Conservation (phyloP, 2,329 filamentous ascomycete species). For the Arthrobotrys conoides region DNA sequence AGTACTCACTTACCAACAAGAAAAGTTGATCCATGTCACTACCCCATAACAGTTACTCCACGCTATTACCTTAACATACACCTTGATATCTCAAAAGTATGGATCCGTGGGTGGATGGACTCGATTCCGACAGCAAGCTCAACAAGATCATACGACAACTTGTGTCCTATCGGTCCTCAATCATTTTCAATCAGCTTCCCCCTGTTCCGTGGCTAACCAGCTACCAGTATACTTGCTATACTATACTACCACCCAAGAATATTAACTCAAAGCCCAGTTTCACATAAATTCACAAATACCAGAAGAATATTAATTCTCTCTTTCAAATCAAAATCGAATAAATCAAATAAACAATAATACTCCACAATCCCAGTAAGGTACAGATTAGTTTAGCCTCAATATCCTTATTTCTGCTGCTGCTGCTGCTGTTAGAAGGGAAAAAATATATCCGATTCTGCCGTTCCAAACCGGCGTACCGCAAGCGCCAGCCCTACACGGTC, state of each 20-base stretch:
- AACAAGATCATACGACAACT: conserved; percentile 1
- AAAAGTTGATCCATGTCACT: too few species aligned
- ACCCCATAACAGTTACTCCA: too few species aligned
- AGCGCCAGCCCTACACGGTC: conserved; percentile 1
- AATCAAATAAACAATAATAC: too few species aligned
- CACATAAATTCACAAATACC: conserved; percentile 19
- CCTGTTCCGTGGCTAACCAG: not conserved
- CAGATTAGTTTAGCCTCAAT: conserved; percentile 1
- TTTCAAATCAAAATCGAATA: too few species aligned
- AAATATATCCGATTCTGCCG: conserved; percentile 7
- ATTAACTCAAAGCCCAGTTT: not conserved
- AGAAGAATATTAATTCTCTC: too few species aligned
- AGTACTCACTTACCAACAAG: too few species aligned
- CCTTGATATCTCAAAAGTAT: too few species aligned
- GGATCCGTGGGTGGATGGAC: too few species aligned
- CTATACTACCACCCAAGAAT: not conserved
- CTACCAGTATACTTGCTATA: not conserved
- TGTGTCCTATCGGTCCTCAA: conserved; percentile 3
- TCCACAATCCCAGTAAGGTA: too few species aligned
- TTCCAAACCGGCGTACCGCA: conserved; percentile 30
- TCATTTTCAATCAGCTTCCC: not conserved
- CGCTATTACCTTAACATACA: too few species aligned
- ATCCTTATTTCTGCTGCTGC: not conserved
- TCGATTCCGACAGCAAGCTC: not conserved
- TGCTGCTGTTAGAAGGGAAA: not conserved